Percentiles rank a stretch among this genome's conserved stretches.
phyloP scores from a whole-genome alignment of 148 eudicot genomes.

The Camellia granthamiana region DNA sequence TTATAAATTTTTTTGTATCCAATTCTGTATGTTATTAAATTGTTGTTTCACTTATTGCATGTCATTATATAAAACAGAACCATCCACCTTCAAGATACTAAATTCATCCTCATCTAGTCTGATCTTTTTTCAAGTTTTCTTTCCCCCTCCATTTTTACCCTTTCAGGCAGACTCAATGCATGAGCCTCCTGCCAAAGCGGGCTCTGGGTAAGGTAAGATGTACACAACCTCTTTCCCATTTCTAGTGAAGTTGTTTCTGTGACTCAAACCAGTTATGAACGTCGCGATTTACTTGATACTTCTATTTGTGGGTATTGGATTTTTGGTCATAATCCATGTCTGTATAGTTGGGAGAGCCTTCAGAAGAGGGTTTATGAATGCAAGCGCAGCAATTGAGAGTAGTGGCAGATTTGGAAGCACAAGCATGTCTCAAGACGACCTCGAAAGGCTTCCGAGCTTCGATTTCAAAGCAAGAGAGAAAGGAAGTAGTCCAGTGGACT shows the following conservation, averaged over 20 bases:
- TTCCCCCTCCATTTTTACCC: background rate
- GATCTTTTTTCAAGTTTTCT: background rate
- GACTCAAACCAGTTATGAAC: slow-evolving; percentile 18
- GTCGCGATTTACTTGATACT: slow-evolving; percentile 34
- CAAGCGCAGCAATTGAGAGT: slow-evolving; percentile 15
- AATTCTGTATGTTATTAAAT: no score
- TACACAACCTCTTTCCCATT: no score
- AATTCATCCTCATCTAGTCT: background rate
- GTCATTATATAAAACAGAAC: background rate
- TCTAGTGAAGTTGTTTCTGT: no score
- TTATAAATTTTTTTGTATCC: no score
- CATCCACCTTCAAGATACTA: background rate
- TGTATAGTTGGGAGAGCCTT: slow-evolving; percentile 31
- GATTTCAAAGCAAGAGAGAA: slow-evolving; percentile 37
- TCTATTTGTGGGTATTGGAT: slow-evolving; percentile 30
- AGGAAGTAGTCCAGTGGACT: slow-evolving; percentile 34
- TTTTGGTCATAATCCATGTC: slow-evolving; percentile 28
- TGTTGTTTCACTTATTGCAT: background rate
- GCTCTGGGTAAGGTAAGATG: no score
- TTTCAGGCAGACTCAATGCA: no score
- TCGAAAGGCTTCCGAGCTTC: slow-evolving; percentile 62
- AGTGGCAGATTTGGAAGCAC: slow-evolving; percentile 30
- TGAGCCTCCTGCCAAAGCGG: no score
- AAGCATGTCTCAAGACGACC: slow-evolving; percentile 24
- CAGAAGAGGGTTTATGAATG: slow-evolving; percentile 8